Conservation (phyloP, 306 rosid species). For the Ammopiptanthus mongolicus region DNA sequence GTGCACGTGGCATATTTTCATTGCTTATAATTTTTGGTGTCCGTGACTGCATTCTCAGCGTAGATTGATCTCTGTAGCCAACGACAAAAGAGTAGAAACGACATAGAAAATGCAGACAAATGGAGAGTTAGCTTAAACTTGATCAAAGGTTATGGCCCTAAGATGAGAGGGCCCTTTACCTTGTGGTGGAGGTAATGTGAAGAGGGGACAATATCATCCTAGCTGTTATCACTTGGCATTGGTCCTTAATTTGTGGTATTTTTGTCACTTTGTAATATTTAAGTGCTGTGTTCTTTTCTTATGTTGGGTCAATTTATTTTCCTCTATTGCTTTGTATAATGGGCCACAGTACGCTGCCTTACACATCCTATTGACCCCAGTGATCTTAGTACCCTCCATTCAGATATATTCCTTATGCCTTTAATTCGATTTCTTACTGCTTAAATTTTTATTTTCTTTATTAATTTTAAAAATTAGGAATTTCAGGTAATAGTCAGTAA, state of each 20-base stretch:
- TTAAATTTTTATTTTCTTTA: neutral
- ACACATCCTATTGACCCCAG: neutral
- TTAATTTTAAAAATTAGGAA: neutral
- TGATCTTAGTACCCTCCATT: neutral
- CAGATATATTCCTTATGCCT: neutral
- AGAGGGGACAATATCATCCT: conserved; percentile 36
- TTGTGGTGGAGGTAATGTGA: conserved; percentile 26
- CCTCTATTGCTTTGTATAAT: conserved; percentile 4
- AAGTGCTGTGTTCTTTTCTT: conserved; percentile 34
- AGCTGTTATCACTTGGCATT: conserved; percentile 30
- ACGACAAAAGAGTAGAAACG: conserved; percentile 17
- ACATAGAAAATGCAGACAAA: conserved; percentile 19
- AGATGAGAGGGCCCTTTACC: neutral
- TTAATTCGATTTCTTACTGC: neutral
- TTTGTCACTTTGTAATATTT: conserved; percentile 51
- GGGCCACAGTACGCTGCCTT: conserved; percentile 11
- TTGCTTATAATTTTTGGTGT: conserved; percentile 12
- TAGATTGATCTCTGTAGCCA: neutral
- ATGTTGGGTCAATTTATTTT: conserved; percentile 45
- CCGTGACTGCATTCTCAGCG: conserved; percentile 15
- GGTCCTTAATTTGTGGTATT: conserved; percentile 37
- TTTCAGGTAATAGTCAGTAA: neutral
- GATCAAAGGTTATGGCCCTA: conserved; percentile 20
- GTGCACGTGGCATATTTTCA: conserved; percentile 12
- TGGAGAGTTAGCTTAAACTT: conserved; percentile 23